Evolutionary conservation across 1,139 yeast genomes (phyloP), one percentile per base, ranked within the genome.

Genomic region (Blastobotrys capitulatus): DNA sequence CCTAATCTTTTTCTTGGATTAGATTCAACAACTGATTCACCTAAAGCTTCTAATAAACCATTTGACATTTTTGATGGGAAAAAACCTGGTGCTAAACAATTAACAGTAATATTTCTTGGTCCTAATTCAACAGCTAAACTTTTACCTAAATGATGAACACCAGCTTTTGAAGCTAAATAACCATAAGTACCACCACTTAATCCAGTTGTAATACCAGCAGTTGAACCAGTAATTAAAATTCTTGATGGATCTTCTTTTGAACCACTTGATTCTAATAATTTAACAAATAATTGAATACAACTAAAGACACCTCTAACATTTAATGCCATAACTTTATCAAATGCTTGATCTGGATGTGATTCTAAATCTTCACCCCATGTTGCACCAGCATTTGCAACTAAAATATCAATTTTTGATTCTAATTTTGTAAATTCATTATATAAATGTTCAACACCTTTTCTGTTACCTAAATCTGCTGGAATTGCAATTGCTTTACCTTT

Each of bases 321-420:
- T 62, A 85, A 74, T 49, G 76, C 76, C 62, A 83, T 66, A 8
- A 84, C 83, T 66, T 83, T 84, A 55, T 75, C 78, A 57, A 85
- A 68, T 0, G 87, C 89, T 3, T 68, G 54, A 40, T 80, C 80
- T 1, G 87, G 81, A 61, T 84, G 90, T 5, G 70, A 70, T 41
- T 74, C 82, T 50, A 84, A 68, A 29, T 77, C 78, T 5, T 81
- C 84, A 31, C 90, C 92, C 92, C 92, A 85, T 15, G 84, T 70
- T 10, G 90, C 89, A 44, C 94, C 94, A 13, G 92, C 92, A 60
- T 85, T 85, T 52, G 90, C 88, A 58, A 83, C 72, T 54, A 85
- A 71, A 53, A 85, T 82, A 61, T 85, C 81, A 32, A 83, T 74
- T 60, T 74, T 72, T 15, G 57, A 50, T 42, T 59, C 74, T 39